A percentile compares a stretch with the other conserved stretches of the same genome.
These are phyloP conservation scores for Xylariaceae sp. DNA, from an alignment of 2,329 filamentous ascomycete species.

Conservation along the genomic window DNA sequence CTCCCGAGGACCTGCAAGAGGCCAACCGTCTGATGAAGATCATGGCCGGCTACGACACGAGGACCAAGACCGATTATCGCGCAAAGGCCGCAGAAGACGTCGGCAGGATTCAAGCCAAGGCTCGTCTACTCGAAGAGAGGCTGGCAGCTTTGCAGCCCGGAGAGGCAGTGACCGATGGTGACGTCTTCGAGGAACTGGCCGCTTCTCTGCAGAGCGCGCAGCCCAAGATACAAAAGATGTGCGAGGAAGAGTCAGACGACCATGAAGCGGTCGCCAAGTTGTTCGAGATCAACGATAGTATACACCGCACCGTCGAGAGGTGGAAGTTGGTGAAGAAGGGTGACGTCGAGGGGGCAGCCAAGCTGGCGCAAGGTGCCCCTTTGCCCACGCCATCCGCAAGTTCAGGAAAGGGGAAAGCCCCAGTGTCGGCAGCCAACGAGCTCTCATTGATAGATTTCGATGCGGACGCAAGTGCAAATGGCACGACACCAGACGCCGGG, in stretches of 20 bases:
- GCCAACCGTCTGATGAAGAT: slow-evolving; percentile 98
- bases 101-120: slow-evolving; percentile 91
- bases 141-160: slow-evolving; percentile 78
- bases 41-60: slow-evolving; percentile 95
- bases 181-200: slow-evolving; percentile 78
- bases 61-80: slow-evolving; percentile 94
- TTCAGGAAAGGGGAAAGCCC: slow-evolving; percentile 54
- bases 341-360: slow-evolving; percentile 77
- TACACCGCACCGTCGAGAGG: slow-evolving; percentile 91
- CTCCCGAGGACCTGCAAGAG: slow-evolving; percentile 90
- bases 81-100: slow-evolving; percentile 97
- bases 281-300: slow-evolving; percentile 97
- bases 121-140: slow-evolving; percentile 86
- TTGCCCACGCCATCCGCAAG: slow-evolving; percentile 24
- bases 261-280: slow-evolving; percentile 93
- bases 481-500: slow-evolving; percentile 36
- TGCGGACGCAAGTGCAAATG: slow-evolving; percentile 52
- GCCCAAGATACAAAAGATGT: slow-evolving; percentile 99
- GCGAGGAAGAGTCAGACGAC: slow-evolving; percentile 96
- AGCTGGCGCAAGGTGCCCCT: slow-evolving; percentile 75
- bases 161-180: slow-evolving; percentile 67
- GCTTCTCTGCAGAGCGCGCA: slow-evolving; percentile 87
- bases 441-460: slow-evolving; percentile 93
- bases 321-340: slow-evolving; percentile 97
- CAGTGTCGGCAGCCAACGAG: slow-evolving; percentile 61